Conservation (phyloP, 1,284 basidiomycete species). For the Tremellales sp. region DNA sequence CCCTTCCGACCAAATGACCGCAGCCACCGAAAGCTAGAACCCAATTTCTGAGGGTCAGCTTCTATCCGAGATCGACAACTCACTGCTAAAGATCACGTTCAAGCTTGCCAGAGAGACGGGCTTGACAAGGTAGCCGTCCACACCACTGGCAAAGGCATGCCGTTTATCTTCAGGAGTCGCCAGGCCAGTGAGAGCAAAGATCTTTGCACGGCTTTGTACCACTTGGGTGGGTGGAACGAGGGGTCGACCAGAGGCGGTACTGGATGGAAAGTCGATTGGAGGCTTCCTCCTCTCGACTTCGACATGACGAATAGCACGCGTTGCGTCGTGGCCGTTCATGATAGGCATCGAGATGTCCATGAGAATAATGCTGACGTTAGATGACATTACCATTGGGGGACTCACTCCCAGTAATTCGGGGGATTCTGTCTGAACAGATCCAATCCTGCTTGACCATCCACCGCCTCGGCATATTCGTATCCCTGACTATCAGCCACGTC, state of each 20-base stretch:
- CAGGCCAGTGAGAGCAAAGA: constrained; percentile 87
- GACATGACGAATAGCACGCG: constrained; percentile 72
- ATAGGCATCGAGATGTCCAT: constrained; percentile 91
- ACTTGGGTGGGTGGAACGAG: constrained; percentile 25
- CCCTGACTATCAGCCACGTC: constrained; percentile 52
- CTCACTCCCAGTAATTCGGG: constrained; percentile 59
- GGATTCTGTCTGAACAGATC: constrained; percentile 68
- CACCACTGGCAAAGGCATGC: constrained; percentile 83
- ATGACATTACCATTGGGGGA: constrained; percentile 18
- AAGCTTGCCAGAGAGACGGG: constrained; percentile 87
- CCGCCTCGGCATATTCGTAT: constrained; percentile 71
- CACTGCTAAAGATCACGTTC: constrained; percentile 72
- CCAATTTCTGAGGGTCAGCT: constrained; percentile 21
- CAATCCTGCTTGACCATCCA: constrained; percentile 80
- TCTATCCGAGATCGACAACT: constrained; percentile 8
- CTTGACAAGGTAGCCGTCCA: constrained; percentile 91
- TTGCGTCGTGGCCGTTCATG: constrained; percentile 83
- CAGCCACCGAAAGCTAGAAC: constrained; percentile 10
- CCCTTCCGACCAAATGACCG: background rate
- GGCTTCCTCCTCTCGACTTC: constrained; percentile 57
- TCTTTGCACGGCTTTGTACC: constrained; percentile 53
- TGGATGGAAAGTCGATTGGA: constrained; percentile 16
- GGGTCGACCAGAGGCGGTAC: constrained; percentile 11
- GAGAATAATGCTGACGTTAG: constrained; percentile 62
- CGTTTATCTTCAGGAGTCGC: constrained; percentile 89